These are phyloP conservation scores for Globisporangium middletonii DNA, from an alignment of 352 stramenopile genomes.

Conservation along the genomic window DNA sequence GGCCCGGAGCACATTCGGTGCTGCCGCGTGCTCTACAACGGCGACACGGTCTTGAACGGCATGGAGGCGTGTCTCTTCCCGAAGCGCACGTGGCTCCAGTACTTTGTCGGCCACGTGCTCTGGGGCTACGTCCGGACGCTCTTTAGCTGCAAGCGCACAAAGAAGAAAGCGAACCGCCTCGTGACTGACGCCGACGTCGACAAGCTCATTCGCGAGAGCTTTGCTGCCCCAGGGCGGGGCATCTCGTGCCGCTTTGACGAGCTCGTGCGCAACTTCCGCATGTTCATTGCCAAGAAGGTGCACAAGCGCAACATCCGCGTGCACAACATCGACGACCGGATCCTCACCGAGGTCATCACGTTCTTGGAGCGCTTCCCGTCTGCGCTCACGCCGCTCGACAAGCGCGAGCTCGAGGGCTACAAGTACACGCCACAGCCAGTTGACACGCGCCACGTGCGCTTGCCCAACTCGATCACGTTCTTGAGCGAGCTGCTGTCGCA, in stretches of 20 bases:
- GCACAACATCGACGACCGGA: constrained; percentile 57
- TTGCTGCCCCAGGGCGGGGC: constrained; percentile 48
- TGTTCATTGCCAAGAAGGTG: constrained; percentile 77
- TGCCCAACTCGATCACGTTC: constrained; percentile 58
- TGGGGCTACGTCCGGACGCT: constrained; percentile 40
- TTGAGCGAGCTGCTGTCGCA: constrained; percentile 64
- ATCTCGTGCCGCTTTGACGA: constrained; percentile 79
- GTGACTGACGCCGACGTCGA: constrained; percentile 68
- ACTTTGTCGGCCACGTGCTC: constrained; percentile 45
- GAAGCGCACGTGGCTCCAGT: constrained; percentile 43
- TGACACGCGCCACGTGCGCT: constrained; percentile 51
- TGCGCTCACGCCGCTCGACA: constrained; percentile 56
- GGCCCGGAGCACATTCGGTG: constrained; percentile 51
- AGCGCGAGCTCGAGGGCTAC: constrained; percentile 74
- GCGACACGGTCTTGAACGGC: constrained; percentile 60
- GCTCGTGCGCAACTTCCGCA: constrained; percentile 73
- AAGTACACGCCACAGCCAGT: constrained; percentile 70
- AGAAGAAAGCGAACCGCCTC: constrained; percentile 41
- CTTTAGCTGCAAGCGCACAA: constrained; percentile 32
- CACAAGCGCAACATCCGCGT: constrained; percentile 51
- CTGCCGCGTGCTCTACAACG: constrained; percentile 71
- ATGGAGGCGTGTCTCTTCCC: constrained; percentile 60
- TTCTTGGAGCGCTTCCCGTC: constrained; percentile 74
- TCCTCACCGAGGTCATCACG: constrained; percentile 65
- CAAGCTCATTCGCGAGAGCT: constrained; percentile 54